Percentiles rank a stretch among this genome's conserved stretches.
Conservation (phyloP, 1,284 basidiomycete species). For the Neolentinus lepideus region DNA sequence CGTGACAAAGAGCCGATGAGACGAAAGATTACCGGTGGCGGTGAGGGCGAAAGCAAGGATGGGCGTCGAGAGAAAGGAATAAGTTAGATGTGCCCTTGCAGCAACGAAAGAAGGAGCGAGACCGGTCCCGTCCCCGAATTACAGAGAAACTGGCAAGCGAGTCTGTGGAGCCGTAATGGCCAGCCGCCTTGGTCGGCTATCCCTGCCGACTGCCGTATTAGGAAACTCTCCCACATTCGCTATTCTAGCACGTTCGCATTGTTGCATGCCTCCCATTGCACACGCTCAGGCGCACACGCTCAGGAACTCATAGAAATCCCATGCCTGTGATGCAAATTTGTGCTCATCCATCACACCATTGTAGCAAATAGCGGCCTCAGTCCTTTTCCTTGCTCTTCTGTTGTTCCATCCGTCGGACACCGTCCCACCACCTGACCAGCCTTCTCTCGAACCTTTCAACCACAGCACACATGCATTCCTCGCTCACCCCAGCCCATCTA, state of each 20-base stretch:
- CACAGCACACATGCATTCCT: slow-evolving; percentile 40
- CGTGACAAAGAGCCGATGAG: slow-evolving; percentile 10
- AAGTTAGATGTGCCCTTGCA: not conserved
- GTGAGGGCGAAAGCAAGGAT: not conserved
- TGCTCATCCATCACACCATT: not conserved
- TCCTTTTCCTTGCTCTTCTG: slow-evolving; percentile 12
- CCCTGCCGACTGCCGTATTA: not conserved
- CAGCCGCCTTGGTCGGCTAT: not conserved
- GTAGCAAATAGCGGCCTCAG: not conserved
- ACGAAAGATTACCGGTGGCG: slow-evolving; percentile 19
- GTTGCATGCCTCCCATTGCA: not conserved
- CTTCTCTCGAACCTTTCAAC: slow-evolving; percentile 57
- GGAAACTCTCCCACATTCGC: not conserved
- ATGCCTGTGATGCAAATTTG: not conserved
- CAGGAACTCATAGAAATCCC: not conserved
- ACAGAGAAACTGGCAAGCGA: not conserved
- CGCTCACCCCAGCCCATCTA: slow-evolving; percentile 42
- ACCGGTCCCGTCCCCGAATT: not conserved
- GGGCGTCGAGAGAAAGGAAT: not conserved
- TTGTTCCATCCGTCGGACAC: slow-evolving; percentile 13
- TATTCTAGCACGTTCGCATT: not conserved
- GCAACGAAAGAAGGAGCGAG: not conserved
- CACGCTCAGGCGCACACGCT: not conserved
- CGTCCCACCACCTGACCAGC: slow-evolving; percentile 41
- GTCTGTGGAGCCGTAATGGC: not conserved